Conservation (phyloP, 78 protist genomes). For the Trichosphaerium sp. region DNA sequence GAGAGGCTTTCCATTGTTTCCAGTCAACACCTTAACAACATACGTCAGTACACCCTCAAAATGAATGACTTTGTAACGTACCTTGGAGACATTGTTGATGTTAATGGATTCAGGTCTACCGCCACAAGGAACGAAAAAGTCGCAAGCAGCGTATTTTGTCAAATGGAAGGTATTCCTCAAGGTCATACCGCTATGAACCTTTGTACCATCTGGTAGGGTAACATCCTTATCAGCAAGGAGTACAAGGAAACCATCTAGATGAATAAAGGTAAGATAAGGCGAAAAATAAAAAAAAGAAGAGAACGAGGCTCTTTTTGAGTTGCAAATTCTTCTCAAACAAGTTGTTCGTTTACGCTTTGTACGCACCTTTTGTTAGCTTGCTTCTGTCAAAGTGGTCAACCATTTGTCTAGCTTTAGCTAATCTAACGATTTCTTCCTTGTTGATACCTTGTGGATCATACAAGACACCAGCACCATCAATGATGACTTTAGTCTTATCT, state of each 20-base stretch:
- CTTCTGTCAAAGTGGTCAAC: constrained; percentile 30
- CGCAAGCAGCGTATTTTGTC: constrained; percentile 5
- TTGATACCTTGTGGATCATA: constrained; percentile 64
- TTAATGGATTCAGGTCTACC: constrained; percentile 81
- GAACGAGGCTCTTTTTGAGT: no score
- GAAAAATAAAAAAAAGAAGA: no score
- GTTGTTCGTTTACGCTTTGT: no score
- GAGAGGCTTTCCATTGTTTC: constrained; percentile 11
- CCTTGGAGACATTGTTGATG: constrained; percentile 32
- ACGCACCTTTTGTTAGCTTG: neutral
- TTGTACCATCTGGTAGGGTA: constrained; percentile 31
- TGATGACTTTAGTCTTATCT: constrained; percentile 50
- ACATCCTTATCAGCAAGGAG: constrained; percentile 24
- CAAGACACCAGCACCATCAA: constrained; percentile 70
- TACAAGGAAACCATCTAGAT: constrained; percentile 37
- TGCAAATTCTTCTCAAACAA: no score
- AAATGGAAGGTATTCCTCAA: constrained; percentile 76
- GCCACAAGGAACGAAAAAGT: constrained; percentile 86
- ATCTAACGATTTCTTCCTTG: constrained; percentile 11
- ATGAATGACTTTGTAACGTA: constrained; percentile 3
- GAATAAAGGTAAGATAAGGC: no score
- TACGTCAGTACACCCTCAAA: no score
- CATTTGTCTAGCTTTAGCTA: constrained; percentile 50
- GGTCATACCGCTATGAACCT: constrained; percentile 44
- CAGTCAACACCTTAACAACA: neutral